Evolutionary conservation across 1,139 yeast genomes (phyloP).

Genomic region (Yamadazyma siamensis): DNA sequence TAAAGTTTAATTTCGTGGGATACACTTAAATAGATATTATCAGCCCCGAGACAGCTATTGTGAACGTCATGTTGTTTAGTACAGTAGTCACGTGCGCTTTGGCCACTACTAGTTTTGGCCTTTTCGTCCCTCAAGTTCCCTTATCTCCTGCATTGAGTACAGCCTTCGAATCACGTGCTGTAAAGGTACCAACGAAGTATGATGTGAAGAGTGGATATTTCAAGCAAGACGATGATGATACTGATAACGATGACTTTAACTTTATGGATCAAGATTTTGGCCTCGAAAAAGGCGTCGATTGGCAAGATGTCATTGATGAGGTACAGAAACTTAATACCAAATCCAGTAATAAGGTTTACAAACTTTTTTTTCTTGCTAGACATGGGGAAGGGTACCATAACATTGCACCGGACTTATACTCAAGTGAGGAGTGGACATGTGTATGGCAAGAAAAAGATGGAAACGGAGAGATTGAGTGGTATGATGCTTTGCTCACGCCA

Average conservation of each 20-base stretch:
- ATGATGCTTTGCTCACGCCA: constrained; percentile 34
- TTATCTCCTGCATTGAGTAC: too few relatives aligned
- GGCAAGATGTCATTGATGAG: constrained; percentile 11
- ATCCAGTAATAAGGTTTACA: constrained; percentile 14
- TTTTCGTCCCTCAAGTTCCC: too few relatives aligned
- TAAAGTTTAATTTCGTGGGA: too few relatives aligned
- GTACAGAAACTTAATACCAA: constrained; percentile 11
- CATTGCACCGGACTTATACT: constrained; percentile 21
- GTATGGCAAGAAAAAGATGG: constrained; percentile 30
- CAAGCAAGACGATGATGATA: constrained; percentile 7
- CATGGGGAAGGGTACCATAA: constrained; percentile 45
- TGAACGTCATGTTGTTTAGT: too few relatives aligned
- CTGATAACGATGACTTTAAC: constrained; percentile 5
- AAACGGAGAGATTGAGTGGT: constrained; percentile 31
- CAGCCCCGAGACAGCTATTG: too few relatives aligned
- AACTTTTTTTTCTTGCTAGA: constrained; percentile 35
- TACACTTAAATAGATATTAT: too few relatives aligned
- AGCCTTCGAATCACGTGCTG: too few relatives aligned
- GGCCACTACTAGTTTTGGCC: too few relatives aligned
- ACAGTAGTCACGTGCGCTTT: too few relatives aligned
- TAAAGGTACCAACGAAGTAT: constrained; percentile 7
- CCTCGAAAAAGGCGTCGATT: constrained; percentile 5
- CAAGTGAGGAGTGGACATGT: constrained; percentile 28
- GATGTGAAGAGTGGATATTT: constrained; percentile 7
- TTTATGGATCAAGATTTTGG: constrained; percentile 9